Evolutionary conservation across 169 alveolate genomes (phyloP), one percentile per base, ranked within the genome.

Genomic region (Eimeria necatrix): DNA sequence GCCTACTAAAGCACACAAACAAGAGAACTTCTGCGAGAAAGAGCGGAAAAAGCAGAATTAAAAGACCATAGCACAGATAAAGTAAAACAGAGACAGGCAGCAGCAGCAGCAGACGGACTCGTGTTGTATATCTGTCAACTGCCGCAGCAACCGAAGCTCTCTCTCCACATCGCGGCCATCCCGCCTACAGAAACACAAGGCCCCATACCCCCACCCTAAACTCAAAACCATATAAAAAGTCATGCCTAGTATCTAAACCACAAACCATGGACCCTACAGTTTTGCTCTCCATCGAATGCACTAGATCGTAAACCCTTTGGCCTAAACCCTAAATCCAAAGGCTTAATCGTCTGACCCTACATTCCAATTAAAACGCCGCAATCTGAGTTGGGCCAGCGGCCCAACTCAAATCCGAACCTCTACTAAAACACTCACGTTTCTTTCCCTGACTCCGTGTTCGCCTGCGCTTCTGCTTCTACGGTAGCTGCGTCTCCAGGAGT

Each of bases 121-220:
- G 59, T 93, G 95, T 64, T 93, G 95, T 26, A 80, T n/a, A 4
- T 93, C 93, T 9, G 95, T 61, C 61, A 93, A 53, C 46, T 83
- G 87, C n/a, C 95, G 85, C 48, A 93, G 80, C 49, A 93, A 56
- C 64, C 91, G 81, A 7, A 93, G 95, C 73, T 93, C 95, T 26
- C 60, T 10, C 61, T 93, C 95, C 89, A 93, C 81, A 4, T 78
- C 73, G 20, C 93, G 81, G 6, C 74, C 32, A 51, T 74, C 53
- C n/a, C 94, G 94, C 74, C 78, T 46, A 24, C 41, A 49, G 52
- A 22, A 51, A 18, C 41, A 20, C 24, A 3, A 1, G 18, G 7
- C 48, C 61, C 24, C 20, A 59, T 24, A 2, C 81, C 56, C 24
- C 78, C 0, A 4, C 76, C 56, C 53, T 56, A 10, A 22, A 56